A percentile compares a stretch with the other conserved stretches of the same genome.
phyloP scores from a whole-genome alignment of 2,329 filamentous ascomycete genomes.

The Orbilia brochopaga region DNA sequence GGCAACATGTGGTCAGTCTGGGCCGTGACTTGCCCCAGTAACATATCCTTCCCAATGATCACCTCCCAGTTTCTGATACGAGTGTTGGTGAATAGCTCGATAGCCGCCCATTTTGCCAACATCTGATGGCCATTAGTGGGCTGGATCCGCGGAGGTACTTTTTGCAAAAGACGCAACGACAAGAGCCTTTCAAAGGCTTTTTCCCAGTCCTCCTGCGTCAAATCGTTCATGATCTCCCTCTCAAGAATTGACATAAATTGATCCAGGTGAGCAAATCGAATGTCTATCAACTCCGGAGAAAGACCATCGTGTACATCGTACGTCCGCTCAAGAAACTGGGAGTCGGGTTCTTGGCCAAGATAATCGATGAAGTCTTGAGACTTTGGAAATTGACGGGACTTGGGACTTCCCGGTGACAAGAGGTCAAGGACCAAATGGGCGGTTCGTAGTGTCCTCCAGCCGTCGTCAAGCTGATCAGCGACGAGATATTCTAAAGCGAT shows the following conservation, averaged over 20 bases:
- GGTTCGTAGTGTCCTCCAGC: no score
- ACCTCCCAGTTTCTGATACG: neutral
- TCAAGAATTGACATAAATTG: neutral
- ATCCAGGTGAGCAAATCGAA: neutral
- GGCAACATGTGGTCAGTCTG: neutral
- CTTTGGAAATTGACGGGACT: no score
- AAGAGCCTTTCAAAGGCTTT: neutral
- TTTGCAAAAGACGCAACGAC: neutral
- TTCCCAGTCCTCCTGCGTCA: neutral
- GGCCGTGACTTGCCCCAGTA: neutral
- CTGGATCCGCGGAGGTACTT: neutral
- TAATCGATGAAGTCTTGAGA: no score
- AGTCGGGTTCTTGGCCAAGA: no score
- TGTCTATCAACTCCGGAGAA: neutral
- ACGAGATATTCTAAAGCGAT: no score
- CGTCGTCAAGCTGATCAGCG: no score
- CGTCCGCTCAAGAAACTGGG: no score
- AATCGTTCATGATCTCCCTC: neutral
- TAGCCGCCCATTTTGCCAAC: neutral
- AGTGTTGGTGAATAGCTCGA: neutral
- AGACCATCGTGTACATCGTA: no score
- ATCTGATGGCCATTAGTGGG: no score
- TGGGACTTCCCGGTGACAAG: no score
- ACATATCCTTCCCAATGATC: neutral
- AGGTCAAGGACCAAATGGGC: no score